Base-by-base conservation (phyloP, 2,329 filamentous ascomycete species). In the Fonsecaea erecta region DNA sequence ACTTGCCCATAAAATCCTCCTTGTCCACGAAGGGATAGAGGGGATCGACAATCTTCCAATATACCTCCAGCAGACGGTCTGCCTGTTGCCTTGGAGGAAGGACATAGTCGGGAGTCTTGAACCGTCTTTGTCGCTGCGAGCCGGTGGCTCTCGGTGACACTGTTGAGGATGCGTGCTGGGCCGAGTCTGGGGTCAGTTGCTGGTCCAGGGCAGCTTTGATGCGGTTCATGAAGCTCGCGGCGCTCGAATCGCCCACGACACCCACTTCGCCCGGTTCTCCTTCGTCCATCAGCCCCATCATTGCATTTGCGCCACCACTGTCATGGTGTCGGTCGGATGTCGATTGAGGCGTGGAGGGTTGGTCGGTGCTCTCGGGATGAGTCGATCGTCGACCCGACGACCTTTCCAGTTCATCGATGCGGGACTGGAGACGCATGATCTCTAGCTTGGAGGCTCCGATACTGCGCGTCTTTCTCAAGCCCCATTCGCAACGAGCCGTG, bases 1-100 rank as follows among this genome's bases (percentile, higher is more conserved):
- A 84, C 0, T 77, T 74, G 0, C 66, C 67, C 16, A 74, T 73
- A 73, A 82, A 78, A 0, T 73, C 71, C 1, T 73, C 63, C 7
- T 74, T 71, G 24, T 83, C 77, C 4, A 65, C 30, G n/a, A 65
- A 65, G 12, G 63, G 56, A 28, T 65, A 61, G 16, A 65, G 32
- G 18, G 51, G 40, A 21, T 43, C 56, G 2, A 65, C 57, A 2
- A 65, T 30, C 18, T 40, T 37, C 51, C 57, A 57, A 24, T 65
- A 65, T 5, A 65, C 57, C n/a, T 55, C 21, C 18, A 65, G 24
- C 6, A 65, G 57, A 7, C 56, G 37, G 37, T 65, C 63, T 5
- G 63, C 63, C 51, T 57, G 56, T 32, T 65, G 51, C n/a, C 63
- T 30, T 4, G 63, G 51, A 30, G 63, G 63, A 14, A 65, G 63